These are phyloP conservation scores for Arthroderma sp. DNA, from an alignment of 2,329 filamentous ascomycete genomes.

Conservation along the genomic window DNA sequence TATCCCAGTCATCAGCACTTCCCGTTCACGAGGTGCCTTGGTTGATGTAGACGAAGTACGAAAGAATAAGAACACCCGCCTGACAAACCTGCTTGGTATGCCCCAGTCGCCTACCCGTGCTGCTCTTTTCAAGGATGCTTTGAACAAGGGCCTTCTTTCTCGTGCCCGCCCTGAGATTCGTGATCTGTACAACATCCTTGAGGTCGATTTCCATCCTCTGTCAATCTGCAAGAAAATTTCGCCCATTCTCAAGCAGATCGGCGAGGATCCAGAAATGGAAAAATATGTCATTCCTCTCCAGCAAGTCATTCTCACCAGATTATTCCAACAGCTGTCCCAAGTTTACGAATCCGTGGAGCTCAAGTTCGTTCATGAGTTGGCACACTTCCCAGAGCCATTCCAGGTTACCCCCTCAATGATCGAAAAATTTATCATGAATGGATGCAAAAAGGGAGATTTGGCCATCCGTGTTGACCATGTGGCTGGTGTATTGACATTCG, in stretches of 20 bases:
- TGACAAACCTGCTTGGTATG: slow-evolving; percentile 95
- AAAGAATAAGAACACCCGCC: slow-evolving; percentile 97
- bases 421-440: slow-evolving; percentile 99
- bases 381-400: slow-evolving; percentile 92
- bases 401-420: slow-evolving; percentile 81
- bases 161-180: slow-evolving; percentile 88
- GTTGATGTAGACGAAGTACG: slow-evolving; percentile 93
- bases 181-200: slow-evolving; percentile 94
- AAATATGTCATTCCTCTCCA: slow-evolving; percentile 92
- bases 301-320: slow-evolving; percentile 92
- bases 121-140: slow-evolving; percentile 85
- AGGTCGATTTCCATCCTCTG: slow-evolving; percentile 96
- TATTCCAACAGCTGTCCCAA: slow-evolving; percentile 98
- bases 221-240: slow-evolving; percentile 99
- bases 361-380: slow-evolving; percentile 81
- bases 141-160: slow-evolving; percentile 88
- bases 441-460: slow-evolving; percentile 98
- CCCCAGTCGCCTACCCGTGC: slow-evolving; percentile 73
- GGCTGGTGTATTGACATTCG: slow-evolving; percentile 88
- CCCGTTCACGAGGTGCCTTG: slow-evolving; percentile 84
- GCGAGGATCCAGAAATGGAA: slow-evolving; percentile 86
- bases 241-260: slow-evolving; percentile 86
- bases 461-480: slow-evolving; percentile 94
- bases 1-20: slow-evolving; percentile 99
- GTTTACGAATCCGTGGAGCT: slow-evolving; percentile 98